Percentiles rank a stretch among this genome's conserved stretches.
Evolutionary conservation across 495 filamentous ascomycete genomes (phyloP).

Genomic region (Staphylotrichum longicolle): DNA sequence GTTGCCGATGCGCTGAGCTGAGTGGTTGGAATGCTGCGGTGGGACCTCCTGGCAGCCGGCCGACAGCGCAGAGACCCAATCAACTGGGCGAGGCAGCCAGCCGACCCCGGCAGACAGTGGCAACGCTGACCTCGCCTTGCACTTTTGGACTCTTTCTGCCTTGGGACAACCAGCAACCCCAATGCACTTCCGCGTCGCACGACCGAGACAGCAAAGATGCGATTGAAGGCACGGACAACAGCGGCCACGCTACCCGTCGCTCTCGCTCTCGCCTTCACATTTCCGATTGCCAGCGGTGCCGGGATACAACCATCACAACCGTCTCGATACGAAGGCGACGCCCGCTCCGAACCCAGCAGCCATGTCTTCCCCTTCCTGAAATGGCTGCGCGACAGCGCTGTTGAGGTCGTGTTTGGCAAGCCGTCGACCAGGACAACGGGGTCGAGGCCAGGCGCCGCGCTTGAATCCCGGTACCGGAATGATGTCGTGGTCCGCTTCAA

Average conservation of each 20-base stretch:
- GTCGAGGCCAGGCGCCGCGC: constrained; percentile 44
- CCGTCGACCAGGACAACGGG: constrained; percentile 31
- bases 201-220: constrained; percentile 29
- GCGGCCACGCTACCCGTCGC: constrained; percentile 20
- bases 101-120: not conserved
- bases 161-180: not conserved
- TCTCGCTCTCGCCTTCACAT: constrained; percentile 26
- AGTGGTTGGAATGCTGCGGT: too few relatives aligned
- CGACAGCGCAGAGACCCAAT: not conserved
- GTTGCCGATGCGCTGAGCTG: not conserved
- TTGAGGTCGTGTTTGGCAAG: constrained; percentile 62
- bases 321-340: constrained; percentile 13
- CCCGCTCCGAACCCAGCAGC: constrained; percentile 10
- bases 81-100: too few relatives aligned
- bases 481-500: constrained; percentile 90
- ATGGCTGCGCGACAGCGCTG: constrained; percentile 62
- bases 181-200: constrained; percentile 7
- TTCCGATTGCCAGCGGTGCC: constrained; percentile 28
- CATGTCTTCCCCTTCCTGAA: constrained; percentile 44
- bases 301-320: constrained; percentile 16
- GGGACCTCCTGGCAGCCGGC: not conserved
- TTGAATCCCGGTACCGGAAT: constrained; percentile 66
- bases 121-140: not conserved
- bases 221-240: constrained; percentile 17
- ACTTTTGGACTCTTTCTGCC: not conserved